Percentiles rank a stretch among this genome's conserved stretches.
Evolutionary conservation across 139 green algal species (phyloP).

Genomic region (Haematococcus lacustris): DNA sequence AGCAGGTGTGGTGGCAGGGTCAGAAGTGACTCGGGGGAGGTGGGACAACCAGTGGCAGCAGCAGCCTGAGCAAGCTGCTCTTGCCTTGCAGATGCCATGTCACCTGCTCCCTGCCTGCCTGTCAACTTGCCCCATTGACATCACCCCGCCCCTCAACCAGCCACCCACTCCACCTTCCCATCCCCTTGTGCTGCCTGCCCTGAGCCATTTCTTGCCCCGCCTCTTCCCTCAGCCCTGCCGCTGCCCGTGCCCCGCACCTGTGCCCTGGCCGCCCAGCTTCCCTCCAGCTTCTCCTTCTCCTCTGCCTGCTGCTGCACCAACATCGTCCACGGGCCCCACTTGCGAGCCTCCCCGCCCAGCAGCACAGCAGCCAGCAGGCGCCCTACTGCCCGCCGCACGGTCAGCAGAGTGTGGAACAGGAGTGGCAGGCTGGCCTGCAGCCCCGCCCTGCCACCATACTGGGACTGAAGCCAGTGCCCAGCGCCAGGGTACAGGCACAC

Average conservation of each 20-base stretch:
- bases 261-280: not conserved
- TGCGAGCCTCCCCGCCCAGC: constrained; percentile 26
- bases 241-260: not conserved
- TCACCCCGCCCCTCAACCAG: no score
- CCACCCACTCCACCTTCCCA: no score
- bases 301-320: not conserved
- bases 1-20: no score
- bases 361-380: constrained; percentile 29
- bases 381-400: constrained; percentile 27
- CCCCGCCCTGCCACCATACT: not conserved
- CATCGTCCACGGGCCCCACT: constrained; percentile 21
- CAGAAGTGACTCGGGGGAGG: no score
- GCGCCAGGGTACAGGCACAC: constrained; percentile 8
- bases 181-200: no score
- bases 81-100: no score
- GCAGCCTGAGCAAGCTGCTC: no score
- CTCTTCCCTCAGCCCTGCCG: not conserved
- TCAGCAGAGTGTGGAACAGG: constrained; percentile 15
- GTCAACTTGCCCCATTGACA: no score
- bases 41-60: no score
- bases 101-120: no score
- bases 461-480: constrained; percentile 16
- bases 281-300: no score
- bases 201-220: no score
- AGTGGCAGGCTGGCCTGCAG: not conserved